These are phyloP conservation scores for Alternaria ethzedia DNA, from an alignment of 2,329 filamentous ascomycete genomes.

Conservation along the genomic window DNA sequence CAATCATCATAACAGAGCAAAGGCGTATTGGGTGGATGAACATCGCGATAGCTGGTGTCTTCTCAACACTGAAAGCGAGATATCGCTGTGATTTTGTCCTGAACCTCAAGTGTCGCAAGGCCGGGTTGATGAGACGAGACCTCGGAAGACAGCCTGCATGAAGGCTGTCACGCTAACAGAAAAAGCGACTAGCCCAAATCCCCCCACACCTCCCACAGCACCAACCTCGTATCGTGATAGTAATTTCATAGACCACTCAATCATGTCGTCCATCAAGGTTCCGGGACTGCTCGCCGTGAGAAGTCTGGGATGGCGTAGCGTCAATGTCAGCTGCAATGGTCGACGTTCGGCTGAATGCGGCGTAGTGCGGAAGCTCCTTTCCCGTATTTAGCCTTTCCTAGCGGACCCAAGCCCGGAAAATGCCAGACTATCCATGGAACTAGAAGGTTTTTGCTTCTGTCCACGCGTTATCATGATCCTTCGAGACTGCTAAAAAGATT, in stretches of 20 bases:
- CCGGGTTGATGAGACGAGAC: background rate
- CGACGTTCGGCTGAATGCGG: background rate
- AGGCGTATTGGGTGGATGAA: background rate
- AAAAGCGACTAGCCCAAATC: background rate
- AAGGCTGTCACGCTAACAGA: background rate
- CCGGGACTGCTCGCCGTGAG: background rate
- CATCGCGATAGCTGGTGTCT: background rate
- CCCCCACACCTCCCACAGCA: background rate
- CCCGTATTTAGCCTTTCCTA: background rate
- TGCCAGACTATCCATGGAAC: background rate
- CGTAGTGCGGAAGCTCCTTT: background rate
- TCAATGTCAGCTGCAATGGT: background rate
- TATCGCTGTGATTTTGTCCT: background rate
- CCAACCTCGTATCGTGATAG: background rate
- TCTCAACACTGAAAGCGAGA: background rate
- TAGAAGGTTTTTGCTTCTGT: background rate
- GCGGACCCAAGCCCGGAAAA: background rate
- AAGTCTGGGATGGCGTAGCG: background rate
- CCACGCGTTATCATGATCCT: background rate
- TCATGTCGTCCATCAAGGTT: background rate
- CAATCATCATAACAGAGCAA: background rate
- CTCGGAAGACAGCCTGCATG: background rate
- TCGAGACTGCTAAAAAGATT: background rate
- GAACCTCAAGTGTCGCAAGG: background rate
- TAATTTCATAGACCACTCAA: background rate